phyloP scores from a whole-genome alignment of 1,139 yeast genomes.

The Kodamaea sp. region DNA sequence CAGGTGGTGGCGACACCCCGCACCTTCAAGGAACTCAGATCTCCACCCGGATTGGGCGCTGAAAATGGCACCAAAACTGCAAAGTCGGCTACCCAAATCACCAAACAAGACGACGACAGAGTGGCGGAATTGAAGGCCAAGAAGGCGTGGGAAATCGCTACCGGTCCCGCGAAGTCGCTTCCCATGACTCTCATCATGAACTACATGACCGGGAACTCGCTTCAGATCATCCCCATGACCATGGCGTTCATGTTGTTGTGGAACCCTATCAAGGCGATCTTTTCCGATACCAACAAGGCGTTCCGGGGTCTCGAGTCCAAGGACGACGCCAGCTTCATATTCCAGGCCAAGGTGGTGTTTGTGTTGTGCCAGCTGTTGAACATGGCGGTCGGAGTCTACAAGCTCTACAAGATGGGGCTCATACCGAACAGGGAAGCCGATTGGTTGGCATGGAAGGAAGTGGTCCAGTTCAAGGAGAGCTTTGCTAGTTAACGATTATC shows the following conservation, averaged over 20 bases:
- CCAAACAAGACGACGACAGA: slow-evolving; percentile 13
- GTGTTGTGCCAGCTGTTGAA: slow-evolving; percentile 64
- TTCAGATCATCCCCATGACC: slow-evolving; percentile 88
- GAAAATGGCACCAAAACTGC: slow-evolving; percentile 7
- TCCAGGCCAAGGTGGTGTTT: slow-evolving; percentile 37
- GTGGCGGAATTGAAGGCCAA: slow-evolving; percentile 49
- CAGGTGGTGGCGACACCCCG: slow-evolving; percentile 7
- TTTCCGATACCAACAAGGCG: slow-evolving; percentile 49
- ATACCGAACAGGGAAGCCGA: slow-evolving; percentile 86
- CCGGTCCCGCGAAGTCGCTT: slow-evolving; percentile 78
- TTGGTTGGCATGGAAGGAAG: slow-evolving; percentile 84
- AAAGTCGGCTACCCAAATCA: slow-evolving; percentile 3
- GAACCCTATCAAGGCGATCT: slow-evolving; percentile 74
- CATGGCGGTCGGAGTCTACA: slow-evolving; percentile 80
- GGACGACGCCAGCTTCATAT: slow-evolving; percentile 43
- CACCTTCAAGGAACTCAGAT: slow-evolving; percentile 5
- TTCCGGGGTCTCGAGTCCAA: slow-evolving; percentile 42
- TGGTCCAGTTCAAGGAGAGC: slow-evolving; percentile 34
- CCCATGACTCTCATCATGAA: slow-evolving; percentile 92
- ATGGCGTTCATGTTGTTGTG: slow-evolving; percentile 85
- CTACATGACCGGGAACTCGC: slow-evolving; percentile 89
- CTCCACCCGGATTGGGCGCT: slow-evolving; percentile 15
- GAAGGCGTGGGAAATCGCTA: slow-evolving; percentile 87
- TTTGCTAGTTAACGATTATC: not conserved
- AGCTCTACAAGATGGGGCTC: slow-evolving; percentile 84